Evolutionary conservation across 306 rosid genomes (phyloP), one percentile per base, ranked within the genome.

Genomic region (Biancaea sappan): DNA sequence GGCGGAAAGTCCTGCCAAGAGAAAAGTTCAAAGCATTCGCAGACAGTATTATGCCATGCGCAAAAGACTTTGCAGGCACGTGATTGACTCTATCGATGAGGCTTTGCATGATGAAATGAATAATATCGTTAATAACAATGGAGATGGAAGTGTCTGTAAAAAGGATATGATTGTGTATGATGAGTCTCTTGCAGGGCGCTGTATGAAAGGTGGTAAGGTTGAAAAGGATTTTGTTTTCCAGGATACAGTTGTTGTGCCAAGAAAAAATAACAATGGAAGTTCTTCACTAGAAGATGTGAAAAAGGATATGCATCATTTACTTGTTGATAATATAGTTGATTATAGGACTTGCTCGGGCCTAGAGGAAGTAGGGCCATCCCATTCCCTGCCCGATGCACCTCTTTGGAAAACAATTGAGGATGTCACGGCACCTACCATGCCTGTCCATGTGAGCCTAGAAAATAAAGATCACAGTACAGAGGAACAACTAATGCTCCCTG

Each of bases 341-440:
- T 85, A 44, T 53, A 69, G 67, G 69, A 76, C 80, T 78, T 72
- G 78, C 16, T 41, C 69, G 2, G 86, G 76, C 35, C 40, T 61
- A n/a, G 90, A 57, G 66, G 88, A 74, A 47, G 59, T 69, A 51
- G 88, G 84, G 61, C 52, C 80, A 4, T 82, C 84, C 38, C 81
- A 83, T 83, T 81, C 43, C 19, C 44, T 29, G 37, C 52, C 81
- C 34, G 91, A 85, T 22, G 56, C 71, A 22, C 88, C 89, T 75
- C 66, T 84, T 29, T 84, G 91, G 93, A 86, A 85, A 76, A 76
- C 85, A 1, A 82, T 82, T 35, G 93, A 88, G 83, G 92, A 88
- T 73, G 77, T 85, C 38, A 10, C 77, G 0, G 86, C 83, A 8
- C 92, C 92, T 9, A 84, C 79, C 61, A 69, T 84, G 88, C 87